These are phyloP conservation scores for Pseudogymnoascus sp. DNA, from an alignment of 2,329 filamentous ascomycete genomes.

Conservation along the genomic window DNA sequence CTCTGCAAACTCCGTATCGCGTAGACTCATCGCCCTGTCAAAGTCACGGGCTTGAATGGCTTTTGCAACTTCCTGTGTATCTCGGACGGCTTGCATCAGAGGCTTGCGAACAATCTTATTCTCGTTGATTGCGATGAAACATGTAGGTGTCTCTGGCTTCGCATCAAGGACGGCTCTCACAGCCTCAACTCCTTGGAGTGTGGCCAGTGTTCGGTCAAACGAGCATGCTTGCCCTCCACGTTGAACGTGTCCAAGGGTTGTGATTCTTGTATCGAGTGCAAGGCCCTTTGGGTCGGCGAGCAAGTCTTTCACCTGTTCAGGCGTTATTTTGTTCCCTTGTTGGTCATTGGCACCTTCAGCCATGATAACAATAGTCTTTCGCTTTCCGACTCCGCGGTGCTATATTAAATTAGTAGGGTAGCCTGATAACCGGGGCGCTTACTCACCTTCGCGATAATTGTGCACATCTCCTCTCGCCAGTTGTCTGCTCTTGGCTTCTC, in stretches of 20 bases:
- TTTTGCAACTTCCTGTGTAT: constrained; percentile 75
- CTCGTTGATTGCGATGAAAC: constrained; percentile 92
- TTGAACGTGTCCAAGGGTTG: constrained; percentile 94
- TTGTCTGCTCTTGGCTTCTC: constrained; percentile 82
- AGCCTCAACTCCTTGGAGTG: constrained; percentile 87
- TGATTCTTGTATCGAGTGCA: constrained; percentile 83
- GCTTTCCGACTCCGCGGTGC: constrained; percentile 83
- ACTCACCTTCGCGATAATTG: constrained; percentile 61
- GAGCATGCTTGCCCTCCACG: constrained; percentile 85
- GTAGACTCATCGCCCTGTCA: constrained; percentile 73
- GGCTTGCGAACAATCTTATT: constrained; percentile 94
- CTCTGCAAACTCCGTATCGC: constrained; percentile 89
- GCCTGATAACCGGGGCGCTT: neutral
- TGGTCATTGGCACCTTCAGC: constrained; percentile 89
- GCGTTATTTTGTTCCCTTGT: constrained; percentile 73
- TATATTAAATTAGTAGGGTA: constrained; percentile 32
- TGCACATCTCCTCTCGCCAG: constrained; percentile 84
- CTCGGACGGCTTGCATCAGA: constrained; percentile 76
- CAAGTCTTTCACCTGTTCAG: constrained; percentile 75
- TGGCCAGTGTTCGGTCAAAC: constrained; percentile 89
- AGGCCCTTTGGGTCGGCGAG: constrained; percentile 70
- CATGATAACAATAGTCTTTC: constrained; percentile 96
- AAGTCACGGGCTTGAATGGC: constrained; percentile 83
- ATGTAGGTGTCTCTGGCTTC: constrained; percentile 79
- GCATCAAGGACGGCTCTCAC: constrained; percentile 86